Base-by-base conservation (phyloP, 2,329 filamentous ascomycete species). In the Paraconiothyrium brasiliense region DNA sequence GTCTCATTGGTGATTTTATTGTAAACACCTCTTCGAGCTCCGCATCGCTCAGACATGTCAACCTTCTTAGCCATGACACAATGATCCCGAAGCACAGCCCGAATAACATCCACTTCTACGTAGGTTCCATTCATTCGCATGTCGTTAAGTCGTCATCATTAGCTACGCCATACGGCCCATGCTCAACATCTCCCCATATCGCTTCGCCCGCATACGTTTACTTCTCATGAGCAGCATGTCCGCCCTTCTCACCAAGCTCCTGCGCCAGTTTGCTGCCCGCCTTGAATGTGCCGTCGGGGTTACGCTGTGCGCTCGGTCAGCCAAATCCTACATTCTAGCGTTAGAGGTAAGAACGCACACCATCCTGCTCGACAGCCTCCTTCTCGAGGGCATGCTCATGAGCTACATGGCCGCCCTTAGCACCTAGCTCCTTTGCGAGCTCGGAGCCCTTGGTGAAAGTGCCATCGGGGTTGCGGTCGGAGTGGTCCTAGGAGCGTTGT, bases 381-480 rank as follows among this genome's bases (percentile, higher is more conserved):
- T 68, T 67, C 47, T 67, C 59, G 27, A 63, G 49, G 34, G 67
- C 67, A 59, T 67, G 67, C 62, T 74, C 74, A 54, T 76, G 74
- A 39, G 73, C 69, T 39, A 65, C 66, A 57, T 78, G 75, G 3
- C 78, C 77, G 20, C 78, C 78, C 57, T 74, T 72, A 27, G 71
- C 65, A 10, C 78, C 78, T 10, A 79, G 72, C 61, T 79, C 77
- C 55, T 74, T 75, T 43, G 78, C 78, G 6, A 78, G 67, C 46
- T 78, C 71, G 3, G 72, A 75, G 58, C 78, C 78, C 61, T 75
- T 71, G 60, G 71, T 71, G 69, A 80, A 80, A 48, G 78, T 79
- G 48, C 78, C 77, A 51, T 79, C 76, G 9, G 76, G 71, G 65
- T 78, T 78, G 55, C 77, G 77, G 59, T 70, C 75, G 16, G 71